Evolutionary conservation across 768 basidiomycete species (phyloP), one percentile per base, ranked within the genome.

Genomic region (Calocybe indica): DNA sequence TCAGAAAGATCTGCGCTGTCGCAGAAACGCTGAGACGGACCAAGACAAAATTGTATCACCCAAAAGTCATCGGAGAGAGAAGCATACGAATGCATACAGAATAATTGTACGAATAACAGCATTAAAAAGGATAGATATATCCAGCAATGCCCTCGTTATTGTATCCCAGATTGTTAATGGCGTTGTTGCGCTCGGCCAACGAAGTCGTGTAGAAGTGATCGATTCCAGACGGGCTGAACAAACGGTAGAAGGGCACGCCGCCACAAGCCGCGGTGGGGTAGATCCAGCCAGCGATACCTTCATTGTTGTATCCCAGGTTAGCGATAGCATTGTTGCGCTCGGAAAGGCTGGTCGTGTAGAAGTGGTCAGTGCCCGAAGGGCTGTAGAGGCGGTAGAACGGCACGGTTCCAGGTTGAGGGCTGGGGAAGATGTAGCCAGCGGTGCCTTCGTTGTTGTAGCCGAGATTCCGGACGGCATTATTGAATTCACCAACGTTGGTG

Each of bases 201-300:
- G 52, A 55, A 3, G 47, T 57, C 28, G 58, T 61, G 34, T 61
- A 59, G 37, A 61, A 61, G 42, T 59, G 58, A 39, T 61, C 58
- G 2, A 36, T 34, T 6, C 36, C 37, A 0, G 1, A 12, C 1
- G 40, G 6, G 32, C 44, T 55, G 42, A 51, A 61, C 34, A 57
- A 47, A 37, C 60, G 47, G 42, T 51, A 61, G 9, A 61, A 46
- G 2, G 58, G 49, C 9, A 52, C 44, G 3, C 49, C 47, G 5
- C 52, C 53, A 37, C 49, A 52, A 5, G 7, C 36, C 1, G 3
- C 6, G 6, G 22, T 39, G 11, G 54, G 37, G 40, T 41, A 57
- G 14, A 61, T 48, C 30, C 49, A 55, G 7, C 54, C 58, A 5
- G 52, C 30, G 10, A 55, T 46, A 2, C 58, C 56, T 36, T 62